Conservation (phyloP, 2,329 filamentous ascomycete species). For the Lasiodiplodia sp. region DNA sequence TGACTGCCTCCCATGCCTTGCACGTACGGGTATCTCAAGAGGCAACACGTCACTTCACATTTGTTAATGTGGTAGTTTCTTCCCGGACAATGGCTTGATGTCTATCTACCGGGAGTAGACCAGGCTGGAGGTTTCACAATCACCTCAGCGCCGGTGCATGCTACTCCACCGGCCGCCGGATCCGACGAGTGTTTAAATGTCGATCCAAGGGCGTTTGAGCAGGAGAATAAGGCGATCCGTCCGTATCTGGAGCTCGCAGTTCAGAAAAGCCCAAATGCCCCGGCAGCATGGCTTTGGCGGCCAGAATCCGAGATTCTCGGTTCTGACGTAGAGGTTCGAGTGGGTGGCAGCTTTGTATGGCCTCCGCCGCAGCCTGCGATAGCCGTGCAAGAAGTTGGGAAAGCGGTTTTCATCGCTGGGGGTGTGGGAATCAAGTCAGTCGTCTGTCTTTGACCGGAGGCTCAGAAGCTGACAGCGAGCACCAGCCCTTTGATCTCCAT, state of each 20-base stretch:
- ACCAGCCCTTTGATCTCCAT: slow-evolving; percentile 77
- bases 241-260: slow-evolving; percentile 79
- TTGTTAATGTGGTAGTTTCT: slow-evolving; percentile 63
- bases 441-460: neutral
- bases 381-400: slow-evolving; percentile 52
- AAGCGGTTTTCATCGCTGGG: slow-evolving; percentile 77
- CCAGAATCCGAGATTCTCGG: slow-evolving; percentile 63
- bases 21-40: neutral
- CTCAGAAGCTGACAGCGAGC: neutral
- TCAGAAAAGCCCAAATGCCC: slow-evolving; percentile 75
- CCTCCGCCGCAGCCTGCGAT: slow-evolving; percentile 65
- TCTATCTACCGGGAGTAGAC: slow-evolving; percentile 72
- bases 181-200: slow-evolving; percentile 30
- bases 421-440: slow-evolving; percentile 81
- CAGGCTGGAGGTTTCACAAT: slow-evolving; percentile 89
- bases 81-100: slow-evolving; percentile 89
- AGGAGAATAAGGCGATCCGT: slow-evolving; percentile 1
- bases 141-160: slow-evolving; percentile 71
- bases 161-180: slow-evolving; percentile 33
- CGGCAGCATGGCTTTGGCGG: slow-evolving; percentile 79
- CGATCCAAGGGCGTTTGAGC: slow-evolving; percentile 2
- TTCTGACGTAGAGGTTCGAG: slow-evolving; percentile 68
- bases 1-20: neutral
- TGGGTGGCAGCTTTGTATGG: slow-evolving; percentile 83
- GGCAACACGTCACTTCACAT: slow-evolving; percentile 13